These are phyloP conservation scores for Pisolithus albus DNA, from an alignment of 768 basidiomycete genomes.

Conservation along the genomic window DNA sequence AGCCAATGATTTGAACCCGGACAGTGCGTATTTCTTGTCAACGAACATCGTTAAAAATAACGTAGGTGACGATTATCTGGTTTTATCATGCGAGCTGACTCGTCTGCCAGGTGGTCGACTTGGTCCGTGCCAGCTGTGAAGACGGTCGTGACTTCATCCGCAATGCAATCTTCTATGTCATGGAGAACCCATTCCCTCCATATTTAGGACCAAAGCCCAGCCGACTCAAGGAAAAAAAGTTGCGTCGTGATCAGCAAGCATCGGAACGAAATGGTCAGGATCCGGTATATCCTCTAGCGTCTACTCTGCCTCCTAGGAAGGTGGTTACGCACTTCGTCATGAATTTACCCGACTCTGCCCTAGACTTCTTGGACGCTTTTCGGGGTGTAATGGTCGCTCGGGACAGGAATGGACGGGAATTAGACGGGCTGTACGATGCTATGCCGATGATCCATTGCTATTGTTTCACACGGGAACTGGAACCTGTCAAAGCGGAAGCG, in stretches of 20 bases:
- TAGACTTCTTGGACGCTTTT: constrained; percentile 86
- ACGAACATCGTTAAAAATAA: constrained; percentile 72
- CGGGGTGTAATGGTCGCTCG: constrained; percentile 55
- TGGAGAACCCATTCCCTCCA: constrained; percentile 61
- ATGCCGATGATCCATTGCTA: constrained; percentile 95
- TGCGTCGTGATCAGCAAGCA: constrained; percentile 33
- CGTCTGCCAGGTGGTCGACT: constrained; percentile 46
- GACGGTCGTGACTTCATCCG: constrained; percentile 88
- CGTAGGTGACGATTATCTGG: constrained; percentile 36
- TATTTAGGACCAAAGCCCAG: constrained; percentile 39
- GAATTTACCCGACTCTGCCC: constrained; percentile 93
- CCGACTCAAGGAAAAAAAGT: constrained; percentile 35
- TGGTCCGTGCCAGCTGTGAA: constrained; percentile 67
- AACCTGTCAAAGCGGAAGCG: constrained; percentile 53
- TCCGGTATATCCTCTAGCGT: constrained; percentile 3
- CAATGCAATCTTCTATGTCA: constrained; percentile 42
- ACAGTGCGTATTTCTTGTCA: constrained; percentile 68
- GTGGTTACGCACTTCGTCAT: constrained; percentile 87
- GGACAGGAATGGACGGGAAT: constrained; percentile 30
- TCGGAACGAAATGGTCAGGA: background rate
- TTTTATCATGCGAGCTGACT: constrained; percentile 1
- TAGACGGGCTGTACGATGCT: constrained; percentile 38
- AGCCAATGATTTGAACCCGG: constrained; percentile 93
- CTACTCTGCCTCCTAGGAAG: constrained; percentile 34
- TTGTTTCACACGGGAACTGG: constrained; percentile 88